Conservation (phyloP, 1,284 basidiomycete genomes). For the Boletellus deceptivus region DNA sequence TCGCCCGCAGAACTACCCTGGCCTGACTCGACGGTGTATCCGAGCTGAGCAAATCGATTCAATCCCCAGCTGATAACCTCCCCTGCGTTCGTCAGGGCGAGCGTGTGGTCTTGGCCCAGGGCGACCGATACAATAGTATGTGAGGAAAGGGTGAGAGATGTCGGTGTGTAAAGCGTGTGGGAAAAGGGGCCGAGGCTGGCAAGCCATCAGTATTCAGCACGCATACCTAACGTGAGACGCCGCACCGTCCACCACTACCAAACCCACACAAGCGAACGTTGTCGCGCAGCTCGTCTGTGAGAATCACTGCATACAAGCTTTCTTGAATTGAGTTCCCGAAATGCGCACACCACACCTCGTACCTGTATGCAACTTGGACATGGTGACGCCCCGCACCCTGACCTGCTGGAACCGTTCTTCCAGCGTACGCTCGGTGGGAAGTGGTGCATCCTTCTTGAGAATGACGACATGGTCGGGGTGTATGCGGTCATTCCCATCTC, state of each 20-base stretch:
- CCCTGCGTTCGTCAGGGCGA: conserved; percentile 78
- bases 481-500: conserved; percentile 76
- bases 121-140: conserved; percentile 65
- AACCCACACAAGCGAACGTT: conserved; percentile 87
- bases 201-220: conserved; percentile 6
- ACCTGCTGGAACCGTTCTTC: conserved; percentile 56
- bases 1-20: conserved; percentile 43
- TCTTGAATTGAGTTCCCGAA: not conserved
- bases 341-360: conserved; percentile 3
- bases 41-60: conserved; percentile 86
- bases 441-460: conserved; percentile 34
- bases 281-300: conserved; percentile 71
- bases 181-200: conserved; percentile 70
- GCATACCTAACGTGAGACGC: conserved; percentile 12
- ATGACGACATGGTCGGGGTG: conserved; percentile 80
- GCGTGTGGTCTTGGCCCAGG: conserved; percentile 91
- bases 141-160: conserved; percentile 53
- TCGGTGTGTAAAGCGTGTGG: conserved; percentile 78
- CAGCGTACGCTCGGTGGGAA: conserved; percentile 24
- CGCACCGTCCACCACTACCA: conserved; percentile 74
- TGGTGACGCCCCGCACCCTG: conserved; percentile 66
- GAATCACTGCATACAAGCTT: conserved; percentile 43
- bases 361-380: conserved; percentile 84
- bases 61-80: conserved; percentile 90
- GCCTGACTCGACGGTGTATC: conserved; percentile 75